Conservation (phyloP, 148 eudicot genomes). For the Beta vulgaris region DNA sequence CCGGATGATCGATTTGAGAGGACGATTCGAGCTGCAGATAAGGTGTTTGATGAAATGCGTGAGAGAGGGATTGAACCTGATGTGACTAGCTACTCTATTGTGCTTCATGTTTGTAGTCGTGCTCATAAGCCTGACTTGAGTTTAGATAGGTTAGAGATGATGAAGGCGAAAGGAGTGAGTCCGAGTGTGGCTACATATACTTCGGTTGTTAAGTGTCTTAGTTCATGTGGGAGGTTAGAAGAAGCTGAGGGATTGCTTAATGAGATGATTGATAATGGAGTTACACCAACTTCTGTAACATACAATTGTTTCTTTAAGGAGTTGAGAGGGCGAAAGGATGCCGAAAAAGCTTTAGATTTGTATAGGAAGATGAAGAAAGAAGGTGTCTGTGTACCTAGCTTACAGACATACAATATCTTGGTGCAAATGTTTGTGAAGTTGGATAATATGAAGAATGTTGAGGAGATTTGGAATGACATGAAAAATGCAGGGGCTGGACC, state of each 20-base stretch:
- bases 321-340: slow-evolving; percentile 77
- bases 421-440: slow-evolving; percentile 67
- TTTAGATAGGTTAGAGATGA: slow-evolving; percentile 60
- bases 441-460: slow-evolving; percentile 52
- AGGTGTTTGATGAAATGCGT: slow-evolving; percentile 78
- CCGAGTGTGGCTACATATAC: slow-evolving; percentile 83
- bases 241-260: slow-evolving; percentile 65
- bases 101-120: slow-evolving; percentile 89
- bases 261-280: slow-evolving; percentile 74
- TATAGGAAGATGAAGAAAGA: slow-evolving; percentile 74
- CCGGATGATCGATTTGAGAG: slow-evolving; percentile 76
- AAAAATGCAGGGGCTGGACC: slow-evolving; percentile 64
- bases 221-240: slow-evolving; percentile 78
- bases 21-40: slow-evolving; percentile 64
- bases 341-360: slow-evolving; percentile 62
- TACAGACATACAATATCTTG: slow-evolving; percentile 67
- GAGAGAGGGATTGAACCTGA: slow-evolving; percentile 84
- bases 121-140: slow-evolving; percentile 76
- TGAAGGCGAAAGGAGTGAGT: slow-evolving; percentile 69
- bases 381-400: slow-evolving; percentile 47
- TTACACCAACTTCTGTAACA: slow-evolving; percentile 67
- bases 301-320: slow-evolving; percentile 95
- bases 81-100: slow-evolving; percentile 82
- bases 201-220: slow-evolving; percentile 87
- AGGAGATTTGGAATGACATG: slow-evolving; percentile 85